These are phyloP conservation scores for Erigeron canadensis DNA, from an alignment of 129 eudicot species.

Conservation along the genomic window DNA sequence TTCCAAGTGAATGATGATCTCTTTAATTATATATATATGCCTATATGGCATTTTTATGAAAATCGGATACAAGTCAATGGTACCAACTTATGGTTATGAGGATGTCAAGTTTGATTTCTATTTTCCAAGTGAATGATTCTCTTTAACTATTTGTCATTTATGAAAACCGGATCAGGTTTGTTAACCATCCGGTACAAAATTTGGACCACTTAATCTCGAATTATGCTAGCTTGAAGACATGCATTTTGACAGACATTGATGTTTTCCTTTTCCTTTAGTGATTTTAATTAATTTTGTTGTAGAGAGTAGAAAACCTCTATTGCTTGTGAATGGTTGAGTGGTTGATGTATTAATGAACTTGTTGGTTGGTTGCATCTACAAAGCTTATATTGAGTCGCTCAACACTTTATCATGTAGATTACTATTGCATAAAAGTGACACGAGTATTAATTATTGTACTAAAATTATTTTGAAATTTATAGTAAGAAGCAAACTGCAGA, in stretches of 20 bases:
- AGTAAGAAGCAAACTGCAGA: conserved; percentile 31
- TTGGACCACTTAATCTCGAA: not conserved
- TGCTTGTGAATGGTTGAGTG: not conserved
- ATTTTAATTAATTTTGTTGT: not conserved
- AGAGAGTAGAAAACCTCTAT: not conserved
- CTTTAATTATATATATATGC: no score
- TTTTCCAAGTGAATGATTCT: conserved; percentile 47
- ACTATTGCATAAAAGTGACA: no score
- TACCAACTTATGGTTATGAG: conserved; percentile 58
- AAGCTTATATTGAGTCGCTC: not conserved
- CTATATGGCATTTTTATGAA: no score
- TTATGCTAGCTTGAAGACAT: not conserved
- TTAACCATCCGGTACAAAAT: not conserved
- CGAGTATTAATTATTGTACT: no score
- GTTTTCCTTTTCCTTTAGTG: not conserved
- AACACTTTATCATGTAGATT: not conserved
- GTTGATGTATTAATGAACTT: not conserved
- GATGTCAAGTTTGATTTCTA: conserved; percentile 91
- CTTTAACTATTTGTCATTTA: not conserved
- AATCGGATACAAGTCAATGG: conserved; percentile 81
- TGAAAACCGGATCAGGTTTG: not conserved
- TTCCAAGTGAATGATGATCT: conserved; percentile 67
- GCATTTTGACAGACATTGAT: not conserved
- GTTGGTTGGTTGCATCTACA: no score
- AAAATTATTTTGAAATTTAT: no score